These are phyloP conservation scores for Plasmodium falciparum DNA, from an alignment of 169 alveolate species.

Conservation along the genomic window DNA sequence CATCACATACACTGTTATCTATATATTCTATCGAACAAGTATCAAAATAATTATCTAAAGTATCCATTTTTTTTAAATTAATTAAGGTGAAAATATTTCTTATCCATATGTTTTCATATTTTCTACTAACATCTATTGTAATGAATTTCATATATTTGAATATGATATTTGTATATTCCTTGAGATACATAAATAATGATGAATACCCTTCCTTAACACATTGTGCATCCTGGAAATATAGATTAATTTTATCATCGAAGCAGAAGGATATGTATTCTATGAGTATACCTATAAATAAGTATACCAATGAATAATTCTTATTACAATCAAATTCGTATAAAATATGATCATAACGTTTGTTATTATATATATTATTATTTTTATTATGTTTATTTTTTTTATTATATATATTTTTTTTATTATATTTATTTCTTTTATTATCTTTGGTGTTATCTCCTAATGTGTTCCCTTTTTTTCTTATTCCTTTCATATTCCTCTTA, in stretches of 20 bases:
- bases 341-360: neutral
- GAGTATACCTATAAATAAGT: constrained; percentile 37
- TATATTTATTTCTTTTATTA: neutral
- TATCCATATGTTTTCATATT: constrained; percentile 45
- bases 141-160: constrained; percentile 47
- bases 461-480: constrained; percentile 1
- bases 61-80: constrained; percentile 24
- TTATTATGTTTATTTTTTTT: neutral
- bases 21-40: neutral
- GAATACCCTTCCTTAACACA: neutral
- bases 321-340: constrained; percentile 16
- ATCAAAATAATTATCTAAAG: neutral
- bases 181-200: constrained; percentile 10
- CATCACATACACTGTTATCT: neutral
- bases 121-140: constrained; percentile 3
- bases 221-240: constrained; percentile 23
- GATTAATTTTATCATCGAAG: neutral
- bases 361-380: neutral
- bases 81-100: constrained; percentile 43
- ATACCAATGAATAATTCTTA: constrained; percentile 52
- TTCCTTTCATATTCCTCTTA: neutral
- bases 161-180: constrained; percentile 28
- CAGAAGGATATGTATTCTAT: constrained; percentile 44
- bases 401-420: too few relatives aligned
- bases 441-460: neutral